These are phyloP conservation scores for Zostera marina DNA, from an alignment of 116 monocot genomes.

Conservation along the genomic window DNA sequence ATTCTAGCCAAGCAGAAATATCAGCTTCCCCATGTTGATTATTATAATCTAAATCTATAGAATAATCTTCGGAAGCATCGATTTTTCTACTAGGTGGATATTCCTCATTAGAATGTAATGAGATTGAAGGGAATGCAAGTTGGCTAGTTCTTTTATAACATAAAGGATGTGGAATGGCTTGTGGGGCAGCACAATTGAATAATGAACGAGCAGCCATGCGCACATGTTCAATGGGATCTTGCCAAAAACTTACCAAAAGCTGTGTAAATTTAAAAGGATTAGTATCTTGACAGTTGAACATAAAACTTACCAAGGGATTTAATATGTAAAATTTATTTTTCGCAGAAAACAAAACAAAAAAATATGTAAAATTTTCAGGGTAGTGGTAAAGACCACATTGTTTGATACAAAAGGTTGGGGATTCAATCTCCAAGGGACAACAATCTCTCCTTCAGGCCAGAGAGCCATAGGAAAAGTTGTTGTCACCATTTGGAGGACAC, in stretches of 20 bases:
- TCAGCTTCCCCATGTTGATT: slow-evolving; percentile 23
- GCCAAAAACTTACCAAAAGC: slow-evolving; percentile 96
- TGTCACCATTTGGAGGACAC: no score
- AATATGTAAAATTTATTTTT: no score
- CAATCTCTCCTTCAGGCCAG: no score
- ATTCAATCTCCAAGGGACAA: no score
- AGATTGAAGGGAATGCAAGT: slow-evolving; percentile 12
- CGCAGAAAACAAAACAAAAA: no score
- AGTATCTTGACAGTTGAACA: background rate
- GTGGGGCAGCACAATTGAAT: slow-evolving; percentile 96
- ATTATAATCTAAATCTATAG: slow-evolving; percentile 3
- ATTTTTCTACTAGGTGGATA: slow-evolving; percentile 4
- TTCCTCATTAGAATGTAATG: slow-evolving; percentile 13
- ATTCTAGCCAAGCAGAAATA: slow-evolving; percentile 66
- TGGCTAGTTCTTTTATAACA: slow-evolving; percentile 16
- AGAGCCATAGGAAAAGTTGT: no score
- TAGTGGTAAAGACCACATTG: no score
- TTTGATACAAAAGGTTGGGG: no score
- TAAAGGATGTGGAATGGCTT: slow-evolving; percentile 64
- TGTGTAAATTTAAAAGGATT: slow-evolving; percentile 15
- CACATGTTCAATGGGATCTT: slow-evolving; percentile 90
- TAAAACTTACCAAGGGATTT: background rate
- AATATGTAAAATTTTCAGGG: no score
- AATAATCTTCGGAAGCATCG: slow-evolving; percentile 6
- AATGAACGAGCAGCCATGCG: slow-evolving; percentile 97